These are phyloP conservation scores for Ceratocystis albifundus DNA, from an alignment of 2,329 filamentous ascomycete genomes.

Conservation along the genomic window DNA sequence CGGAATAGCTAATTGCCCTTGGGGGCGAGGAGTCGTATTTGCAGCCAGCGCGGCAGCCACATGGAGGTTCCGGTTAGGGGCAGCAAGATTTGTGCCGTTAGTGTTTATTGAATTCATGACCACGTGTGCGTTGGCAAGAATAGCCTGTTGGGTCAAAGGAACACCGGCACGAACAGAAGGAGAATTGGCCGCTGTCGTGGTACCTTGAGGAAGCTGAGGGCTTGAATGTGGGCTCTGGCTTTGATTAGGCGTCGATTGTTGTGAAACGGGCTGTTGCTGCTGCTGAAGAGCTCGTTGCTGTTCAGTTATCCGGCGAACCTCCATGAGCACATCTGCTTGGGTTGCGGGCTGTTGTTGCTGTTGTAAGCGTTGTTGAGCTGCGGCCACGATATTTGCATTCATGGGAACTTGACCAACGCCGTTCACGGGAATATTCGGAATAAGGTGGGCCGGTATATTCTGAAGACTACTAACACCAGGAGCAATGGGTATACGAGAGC, in stretches of 20 bases:
- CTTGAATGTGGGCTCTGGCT: conserved; percentile 30
- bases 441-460: conserved; percentile 39
- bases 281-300: conserved; percentile 46
- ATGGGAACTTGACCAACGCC: conserved; percentile 59
- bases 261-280: conserved; percentile 32
- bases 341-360: conserved; percentile 38
- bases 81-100: conserved; percentile 20
- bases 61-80: conserved; percentile 19
- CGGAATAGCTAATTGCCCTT: conserved; percentile 17
- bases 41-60: conserved; percentile 10
- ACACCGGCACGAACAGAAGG: conserved; percentile 18
- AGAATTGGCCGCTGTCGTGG: conserved; percentile 31
- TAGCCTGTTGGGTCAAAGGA: conserved; percentile 20
- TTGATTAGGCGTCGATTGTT: conserved; percentile 27
- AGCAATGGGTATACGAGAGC: conserved; percentile 45
- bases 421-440: conserved; percentile 45
- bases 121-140: conserved; percentile 14
- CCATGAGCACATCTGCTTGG: conserved; percentile 47
- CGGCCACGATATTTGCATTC: conserved; percentile 36
- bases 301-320: conserved; percentile 55
- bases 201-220: conserved; percentile 36
- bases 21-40: conserved; percentile 25
- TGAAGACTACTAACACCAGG: conserved; percentile 42
- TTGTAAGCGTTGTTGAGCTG: conserved; percentile 34
- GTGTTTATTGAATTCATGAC: conserved; percentile 20